Conservation (phyloP, 208 protist species). For the Trypanosomatidae sp. region DNA sequence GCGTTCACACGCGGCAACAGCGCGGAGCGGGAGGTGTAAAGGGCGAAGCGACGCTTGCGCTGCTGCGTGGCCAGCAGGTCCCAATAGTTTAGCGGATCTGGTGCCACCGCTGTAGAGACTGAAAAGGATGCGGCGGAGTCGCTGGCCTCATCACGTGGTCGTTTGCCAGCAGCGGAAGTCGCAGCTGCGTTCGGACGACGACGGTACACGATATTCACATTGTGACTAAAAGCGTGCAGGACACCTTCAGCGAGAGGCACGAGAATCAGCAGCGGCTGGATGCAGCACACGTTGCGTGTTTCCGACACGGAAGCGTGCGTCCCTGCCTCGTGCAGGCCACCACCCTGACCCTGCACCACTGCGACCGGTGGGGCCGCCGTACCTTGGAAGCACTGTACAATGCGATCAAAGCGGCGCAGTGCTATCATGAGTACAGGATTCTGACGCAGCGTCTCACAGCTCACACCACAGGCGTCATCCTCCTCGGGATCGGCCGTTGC, state of each 20-base stretch:
- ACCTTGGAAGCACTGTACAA: conserved; percentile 12
- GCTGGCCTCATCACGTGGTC: conserved; percentile 1
- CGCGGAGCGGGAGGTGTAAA: conserved; percentile 59
- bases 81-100: conserved; percentile 6
- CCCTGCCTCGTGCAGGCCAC: background rate
- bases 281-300: background rate
- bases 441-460: conserved; percentile 9
- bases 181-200: conserved; percentile 12
- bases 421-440: conserved; percentile 21
- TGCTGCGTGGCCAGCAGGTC: conserved; percentile 24
- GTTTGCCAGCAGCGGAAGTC: background rate
- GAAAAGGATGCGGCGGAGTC: conserved; percentile 4
- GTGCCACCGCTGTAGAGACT: background rate
- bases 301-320: background rate
- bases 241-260: conserved; percentile 47
- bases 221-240: conserved; percentile 43
- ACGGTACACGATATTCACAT: conserved; percentile 42
- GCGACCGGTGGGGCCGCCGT: background rate
- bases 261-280: conserved; percentile 19
- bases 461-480: background rate
- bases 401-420: conserved; percentile 14
- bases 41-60: conserved; percentile 41
- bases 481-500: background rate
- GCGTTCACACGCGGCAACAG: conserved; percentile 44
- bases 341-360: background rate